These are phyloP conservation scores for Pyropia yezoensis DNA, from an alignment of 23 red algal genomes.

Conservation along the genomic window DNA sequence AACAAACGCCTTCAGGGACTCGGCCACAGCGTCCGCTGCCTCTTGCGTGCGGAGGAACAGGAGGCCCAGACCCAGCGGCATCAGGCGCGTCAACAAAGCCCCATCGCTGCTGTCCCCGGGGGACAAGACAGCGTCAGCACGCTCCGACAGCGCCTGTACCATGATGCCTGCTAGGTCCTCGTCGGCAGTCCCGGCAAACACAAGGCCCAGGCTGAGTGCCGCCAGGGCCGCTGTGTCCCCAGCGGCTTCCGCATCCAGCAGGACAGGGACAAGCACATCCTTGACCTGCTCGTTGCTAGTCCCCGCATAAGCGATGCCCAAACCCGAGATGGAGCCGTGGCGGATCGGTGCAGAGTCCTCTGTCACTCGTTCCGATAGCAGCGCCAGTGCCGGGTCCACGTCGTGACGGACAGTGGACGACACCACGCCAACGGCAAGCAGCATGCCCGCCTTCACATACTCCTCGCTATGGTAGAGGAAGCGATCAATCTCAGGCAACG, in stretches of 20 bases:
- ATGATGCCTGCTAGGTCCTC: conserved; percentile 74
- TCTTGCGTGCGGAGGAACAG: conserved; percentile 70
- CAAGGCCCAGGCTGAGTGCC: conserved; percentile 75
- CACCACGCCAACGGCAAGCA: conserved; percentile 78
- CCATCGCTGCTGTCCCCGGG: conserved; percentile 19
- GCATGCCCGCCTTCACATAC: conserved; percentile 76
- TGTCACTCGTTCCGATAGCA: conserved; percentile 49
- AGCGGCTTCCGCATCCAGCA: conserved; percentile 55
- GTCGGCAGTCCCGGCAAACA: conserved; percentile 72
- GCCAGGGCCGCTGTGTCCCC: conserved; percentile 62
- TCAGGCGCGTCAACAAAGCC: conserved; percentile 33
- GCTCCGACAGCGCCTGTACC: conserved; percentile 75
- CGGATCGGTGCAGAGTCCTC: conserved; percentile 22
- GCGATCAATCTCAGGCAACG: conserved; percentile 83
- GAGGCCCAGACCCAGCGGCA: conserved; percentile 81
- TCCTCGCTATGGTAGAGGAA: conserved; percentile 84
- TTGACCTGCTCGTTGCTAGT: conserved; percentile 53
- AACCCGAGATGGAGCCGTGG: conserved; percentile 75
- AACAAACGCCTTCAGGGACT: conserved; percentile 56
- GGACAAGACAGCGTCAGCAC: conserved; percentile 8
- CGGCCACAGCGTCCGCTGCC: conserved; percentile 45
- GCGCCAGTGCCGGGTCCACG: conserved; percentile 80
- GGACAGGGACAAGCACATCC: conserved; percentile 62
- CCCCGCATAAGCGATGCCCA: conserved; percentile 93
- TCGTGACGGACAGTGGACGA: conserved; percentile 75